Base-by-base conservation (phyloP, 1,139 yeast species). In the Yamadazyma spencermartinsiae region DNA sequence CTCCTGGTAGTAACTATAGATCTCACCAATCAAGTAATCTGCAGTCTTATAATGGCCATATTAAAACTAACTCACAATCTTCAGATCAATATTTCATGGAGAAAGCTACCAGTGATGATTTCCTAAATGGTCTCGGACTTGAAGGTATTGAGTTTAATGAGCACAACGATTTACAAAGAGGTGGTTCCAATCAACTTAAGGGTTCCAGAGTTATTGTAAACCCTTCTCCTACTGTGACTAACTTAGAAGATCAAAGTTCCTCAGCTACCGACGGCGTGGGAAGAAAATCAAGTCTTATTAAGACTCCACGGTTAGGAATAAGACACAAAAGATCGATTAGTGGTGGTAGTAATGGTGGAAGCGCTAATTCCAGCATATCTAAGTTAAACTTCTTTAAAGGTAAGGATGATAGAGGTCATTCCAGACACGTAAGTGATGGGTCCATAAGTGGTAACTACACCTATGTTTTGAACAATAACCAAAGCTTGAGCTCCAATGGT, bases 361-460 rank as follows among this genome's bases (percentile, higher is more conserved):
- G 33, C 19, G 31, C 31, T 3, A 50, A 52, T 24, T 49, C 50
- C 13, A 43, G 56, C 31, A 46, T 58, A 17, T 55, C 58, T 29
- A 68, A 68, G 43, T 56, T 71, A 38, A 61, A 57, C 28, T 51
- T 71, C 21, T 69, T 71, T 52, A 65, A 62, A 43, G 42, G 56
- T n/a, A 55, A 47, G 27, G 60, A 54, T 13, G 60, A 53, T 15
- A 41, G 31, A 16, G 51, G 53, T 25, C 76, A 70, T 47, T 50
- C 69, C 1, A 65, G 78, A 27, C 66, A 67, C 39, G 68, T 60
- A 9, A 68, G 74, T 34, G 77, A 71, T 27, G 69, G 76, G 3
- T 65, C 73, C 3, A 51, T 66, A 24, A 52, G 57, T 16, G 44
- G 42, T 3, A 27, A 29, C 16, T 11, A n/a, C 13, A 38, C 25